Evolutionary conservation across 2,329 filamentous ascomycete species (phyloP).

Genomic region (Beauveria brongniartii): DNA sequence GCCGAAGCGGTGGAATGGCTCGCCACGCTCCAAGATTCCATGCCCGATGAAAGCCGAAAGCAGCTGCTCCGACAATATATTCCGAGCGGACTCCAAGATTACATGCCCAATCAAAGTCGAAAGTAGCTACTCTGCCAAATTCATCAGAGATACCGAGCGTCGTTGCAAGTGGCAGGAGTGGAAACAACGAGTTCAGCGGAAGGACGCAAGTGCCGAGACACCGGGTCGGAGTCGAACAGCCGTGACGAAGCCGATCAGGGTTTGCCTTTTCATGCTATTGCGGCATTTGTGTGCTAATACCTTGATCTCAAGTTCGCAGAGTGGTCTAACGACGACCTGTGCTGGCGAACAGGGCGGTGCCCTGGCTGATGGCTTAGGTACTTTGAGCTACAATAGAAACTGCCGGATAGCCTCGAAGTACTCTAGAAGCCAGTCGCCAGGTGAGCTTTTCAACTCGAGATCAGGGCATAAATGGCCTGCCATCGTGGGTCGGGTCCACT

Average conservation of each 20-base stretch:
- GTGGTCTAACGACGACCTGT: no score
- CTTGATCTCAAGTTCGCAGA: no score
- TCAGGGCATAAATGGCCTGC: background rate
- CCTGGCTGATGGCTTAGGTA: no score
- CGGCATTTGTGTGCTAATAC: background rate
- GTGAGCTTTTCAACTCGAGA: no score
- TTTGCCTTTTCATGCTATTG: background rate
- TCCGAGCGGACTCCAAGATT: no score
- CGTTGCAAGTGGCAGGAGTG: background rate
- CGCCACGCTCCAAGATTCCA: background rate
- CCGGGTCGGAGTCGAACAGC: background rate
- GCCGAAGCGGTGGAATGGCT: background rate
- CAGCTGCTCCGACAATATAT: no score
- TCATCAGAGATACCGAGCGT: background rate
- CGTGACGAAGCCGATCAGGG: background rate
- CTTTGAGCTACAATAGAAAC: no score
- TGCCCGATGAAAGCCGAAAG: no score
- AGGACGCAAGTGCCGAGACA: background rate
- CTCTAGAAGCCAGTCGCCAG: no score
- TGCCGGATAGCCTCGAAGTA: no score
- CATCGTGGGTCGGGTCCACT: background rate
- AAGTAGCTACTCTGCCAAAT: background rate
- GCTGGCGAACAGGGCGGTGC: no score
- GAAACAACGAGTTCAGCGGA: background rate
- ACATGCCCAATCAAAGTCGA: background rate